Evolutionary conservation across 345 rosid genomes (phyloP), one percentile per base, ranked within the genome.

Genomic region (Chamaenerion angustifolium): DNA sequence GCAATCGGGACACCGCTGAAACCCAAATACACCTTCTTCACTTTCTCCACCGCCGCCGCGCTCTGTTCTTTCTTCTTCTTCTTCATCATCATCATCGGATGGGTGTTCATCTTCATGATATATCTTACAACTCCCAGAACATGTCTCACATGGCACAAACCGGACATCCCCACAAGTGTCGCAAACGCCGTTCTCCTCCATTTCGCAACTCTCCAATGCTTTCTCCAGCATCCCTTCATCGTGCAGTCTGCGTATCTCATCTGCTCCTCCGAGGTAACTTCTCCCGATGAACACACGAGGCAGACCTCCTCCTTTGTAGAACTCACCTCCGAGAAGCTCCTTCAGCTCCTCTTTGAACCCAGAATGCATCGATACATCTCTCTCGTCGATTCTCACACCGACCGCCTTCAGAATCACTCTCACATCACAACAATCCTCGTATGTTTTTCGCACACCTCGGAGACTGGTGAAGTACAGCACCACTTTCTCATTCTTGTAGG

Each of bases 191-290:
- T 53, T 43, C n/a, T 76, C 83, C 6, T 64, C 69, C n/a, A 48
- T 59, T 0, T 92, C 74, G 41, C 79, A 48, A 42, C 86, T 83
- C 52, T 79, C 79, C 12, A 86, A 66, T 3, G 81, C 44, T 66
- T 80, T 83, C 87, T 80, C 86, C 45, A 90, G 85, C 72, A 86
- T 94, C 1, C 98, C 96, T 4, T 71, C 47, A 77, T 86, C 98
- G 75, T 90, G 71, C 2, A 90, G 70, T 60, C 74, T 79, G 43
- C 53, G 54, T n/a, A 81, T 66, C 71, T 86, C 98, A 57, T 90
- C 88, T 0, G 82, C 95, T 8, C 98, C 95, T 4, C 94, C 98
- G 1, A 90, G 35, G 72, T 83, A 86, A 52, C 77, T 58, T 0
- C 98, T 95, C 5, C 88, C 92, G 42, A 90, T 81, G 49, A 86